Percentiles rank a stretch among this genome's conserved stretches.
phyloP scores from a whole-genome alignment of 1,284 basidiomycete species.

The Microstroma glucosiphilum region DNA sequence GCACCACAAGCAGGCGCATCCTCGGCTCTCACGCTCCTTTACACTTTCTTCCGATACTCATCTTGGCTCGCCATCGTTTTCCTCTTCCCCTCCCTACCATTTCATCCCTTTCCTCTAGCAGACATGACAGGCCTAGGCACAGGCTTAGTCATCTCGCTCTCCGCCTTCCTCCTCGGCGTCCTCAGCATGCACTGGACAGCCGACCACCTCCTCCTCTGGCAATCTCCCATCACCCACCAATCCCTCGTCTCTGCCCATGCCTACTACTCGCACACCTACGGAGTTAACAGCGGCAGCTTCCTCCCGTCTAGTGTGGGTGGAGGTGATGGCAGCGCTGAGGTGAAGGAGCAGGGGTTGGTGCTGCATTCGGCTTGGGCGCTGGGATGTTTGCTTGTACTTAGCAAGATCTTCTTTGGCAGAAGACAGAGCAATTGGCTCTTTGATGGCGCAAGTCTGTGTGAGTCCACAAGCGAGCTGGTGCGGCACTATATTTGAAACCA shows the following conservation, averaged over 20 bases:
- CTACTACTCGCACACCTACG: constrained; percentile 38
- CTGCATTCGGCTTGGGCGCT: constrained; percentile 29
- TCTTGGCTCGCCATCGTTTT: too few relatives aligned
- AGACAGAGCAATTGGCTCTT: constrained; percentile 49
- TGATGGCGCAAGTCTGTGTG: constrained; percentile 48
- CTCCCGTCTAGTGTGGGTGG: too few relatives aligned
- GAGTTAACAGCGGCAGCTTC: background rate
- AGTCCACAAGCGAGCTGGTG: constrained; percentile 7
- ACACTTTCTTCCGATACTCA: too few relatives aligned
- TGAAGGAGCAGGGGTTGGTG: background rate
- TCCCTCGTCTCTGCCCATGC: constrained; percentile 39
- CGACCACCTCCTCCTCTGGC: constrained; percentile 48
- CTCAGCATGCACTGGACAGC: constrained; percentile 48
- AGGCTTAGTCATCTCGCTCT: constrained; percentile 22
- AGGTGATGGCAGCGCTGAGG: too few relatives aligned
- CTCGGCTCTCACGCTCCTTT: too few relatives aligned
- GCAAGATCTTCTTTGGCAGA: constrained; percentile 34
- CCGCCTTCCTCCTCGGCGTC: constrained; percentile 47
- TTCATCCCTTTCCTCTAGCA: background rate
- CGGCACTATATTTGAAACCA: too few relatives aligned
- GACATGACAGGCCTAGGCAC: constrained; percentile 28
- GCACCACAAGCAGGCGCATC: too few relatives aligned
- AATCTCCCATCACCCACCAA: constrained; percentile 33
- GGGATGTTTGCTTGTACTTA: constrained; percentile 25
- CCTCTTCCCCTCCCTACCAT: background rate